Base-by-base conservation (phyloP, 192 early-diverging fungal species). In the Spinellus fusiger region DNA sequence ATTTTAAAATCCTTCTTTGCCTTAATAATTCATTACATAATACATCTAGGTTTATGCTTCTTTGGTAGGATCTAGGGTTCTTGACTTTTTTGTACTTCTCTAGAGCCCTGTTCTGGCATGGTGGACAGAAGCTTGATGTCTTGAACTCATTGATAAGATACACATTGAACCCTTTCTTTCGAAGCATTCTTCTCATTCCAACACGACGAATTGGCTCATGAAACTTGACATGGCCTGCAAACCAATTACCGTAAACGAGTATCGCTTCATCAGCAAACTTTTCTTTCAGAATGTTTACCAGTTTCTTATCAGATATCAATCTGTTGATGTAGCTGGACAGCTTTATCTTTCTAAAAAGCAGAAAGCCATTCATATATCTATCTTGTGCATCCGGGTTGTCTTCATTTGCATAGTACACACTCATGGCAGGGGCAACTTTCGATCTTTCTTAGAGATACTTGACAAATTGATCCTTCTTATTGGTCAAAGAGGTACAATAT, bases 141-240 rank as follows among this genome's bases (percentile, higher is more conserved):
- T 52, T 52, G 50, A 25, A 23, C 22, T 52, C 50, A 15, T 52
- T 31, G 1, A 52, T 5, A 25, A 52, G 50, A 52, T 52, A 52
- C 13, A 52, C 50, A 26, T 52, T 2, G 27, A 28, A 52, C 28
- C 50, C 50, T 52, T 52, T 22, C 4, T 52, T 52, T 25, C 50
- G 4, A 18, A 52, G 22, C 6, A 3, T 52, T 4, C 27, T 52
- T 52, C 50, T 52, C 20, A 52, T 10, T 25, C 50, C 50, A 3
- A 18, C 22, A 4, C 50, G 22, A 10, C 20, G 4, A 52, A 52
- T 52, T 4, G 50, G 50, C 27, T 52, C 50, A 3, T 52, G 50
- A 52, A 28, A 52, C 28, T 22, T 28, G 3, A 26, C 27, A 15
- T 22, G 23, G 6, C 4, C 2, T 5, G 50, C 50, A 52, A 26